Evolutionary conservation across 1,139 yeast genomes (phyloP).

Genomic region (Hyphopichia khmerensis): DNA sequence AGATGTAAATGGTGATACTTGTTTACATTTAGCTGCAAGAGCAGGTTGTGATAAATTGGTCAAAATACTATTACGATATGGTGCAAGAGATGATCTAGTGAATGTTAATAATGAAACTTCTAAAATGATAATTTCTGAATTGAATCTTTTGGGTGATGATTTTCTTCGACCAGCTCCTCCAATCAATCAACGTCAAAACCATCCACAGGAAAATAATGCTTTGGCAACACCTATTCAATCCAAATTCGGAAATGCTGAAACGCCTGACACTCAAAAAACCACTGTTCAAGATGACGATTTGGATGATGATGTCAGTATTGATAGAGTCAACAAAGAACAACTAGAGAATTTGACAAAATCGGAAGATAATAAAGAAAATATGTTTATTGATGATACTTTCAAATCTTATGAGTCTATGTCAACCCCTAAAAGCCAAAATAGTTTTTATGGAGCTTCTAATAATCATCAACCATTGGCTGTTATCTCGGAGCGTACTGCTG

Average conservation of each 20-base stretch:
- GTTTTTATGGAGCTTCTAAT: conserved; percentile 8
- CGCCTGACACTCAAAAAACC: conserved; percentile 50
- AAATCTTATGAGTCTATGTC: conserved; percentile 28
- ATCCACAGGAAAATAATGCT: conserved; percentile 1
- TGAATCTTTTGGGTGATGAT: conserved; percentile 16
- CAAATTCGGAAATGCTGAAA: conserved; percentile 24
- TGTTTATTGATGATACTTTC: conserved; percentile 33
- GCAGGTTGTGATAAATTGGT: conserved; percentile 40
- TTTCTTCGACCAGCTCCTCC: conserved; percentile 3
- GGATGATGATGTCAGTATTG: conserved; percentile 22
- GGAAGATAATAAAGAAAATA: conserved; percentile 42
- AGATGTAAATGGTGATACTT: conserved; percentile 69
- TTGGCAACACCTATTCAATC: conserved; percentile 43
- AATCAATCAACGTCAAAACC: conserved; percentile 4
- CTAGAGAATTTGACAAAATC: conserved; percentile 26
- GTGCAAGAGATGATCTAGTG: conserved; percentile 48
- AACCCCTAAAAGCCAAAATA: conserved; percentile 24
- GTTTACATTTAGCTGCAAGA: conserved; percentile 61
- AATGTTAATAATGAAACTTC: conserved; percentile 44
- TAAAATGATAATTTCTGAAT: conserved; percentile 27
- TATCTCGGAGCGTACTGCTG: conserved; percentile 36
- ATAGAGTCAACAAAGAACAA: conserved; percentile 34
- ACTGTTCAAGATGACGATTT: conserved; percentile 45
- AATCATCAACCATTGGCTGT: conserved; percentile 37
- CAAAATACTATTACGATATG: conserved; percentile 37